Evolutionary conservation across 2,329 filamentous ascomycete species (phyloP).

Genomic region (Penicillium sp.): DNA sequence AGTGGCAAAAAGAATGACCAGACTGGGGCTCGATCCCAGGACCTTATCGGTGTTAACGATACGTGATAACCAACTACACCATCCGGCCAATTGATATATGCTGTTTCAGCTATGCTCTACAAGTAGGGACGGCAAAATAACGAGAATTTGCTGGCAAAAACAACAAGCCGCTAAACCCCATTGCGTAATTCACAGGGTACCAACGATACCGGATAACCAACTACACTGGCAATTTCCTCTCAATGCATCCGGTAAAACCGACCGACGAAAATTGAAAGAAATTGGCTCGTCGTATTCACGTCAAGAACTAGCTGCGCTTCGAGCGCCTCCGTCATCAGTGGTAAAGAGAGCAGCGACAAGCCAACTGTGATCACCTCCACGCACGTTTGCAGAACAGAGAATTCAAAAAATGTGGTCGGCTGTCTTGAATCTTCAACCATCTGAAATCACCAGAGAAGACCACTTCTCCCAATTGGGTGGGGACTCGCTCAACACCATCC

Average conservation of each 20-base stretch:
- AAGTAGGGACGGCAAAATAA: too few species aligned
- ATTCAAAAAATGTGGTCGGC: neutral
- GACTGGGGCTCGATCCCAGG: constrained; percentile 32
- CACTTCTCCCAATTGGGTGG: constrained; percentile 1
- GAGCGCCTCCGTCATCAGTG: neutral
- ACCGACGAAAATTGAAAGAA: neutral
- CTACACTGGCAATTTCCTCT: neutral
- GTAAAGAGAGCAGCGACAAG: neutral
- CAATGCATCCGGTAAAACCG: neutral
- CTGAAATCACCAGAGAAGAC: neutral
- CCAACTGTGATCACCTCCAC: neutral
- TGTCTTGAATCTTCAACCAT: neutral
- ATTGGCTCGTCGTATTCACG: neutral
- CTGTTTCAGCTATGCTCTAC: accelerated
- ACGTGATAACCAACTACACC: constrained; percentile 34
- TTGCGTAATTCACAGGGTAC: too few species aligned
- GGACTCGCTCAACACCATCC: constrained; percentile 2
- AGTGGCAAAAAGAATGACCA: constrained; percentile 15
- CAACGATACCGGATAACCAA: too few species aligned
- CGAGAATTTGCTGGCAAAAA: too few species aligned
- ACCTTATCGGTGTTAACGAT: constrained; percentile 40
- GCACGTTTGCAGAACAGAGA: neutral
- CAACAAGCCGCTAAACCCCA: too few species aligned
- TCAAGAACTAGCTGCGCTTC: neutral
- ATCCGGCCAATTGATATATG: constrained; percentile 25